Conservation (phyloP, 2,329 filamentous ascomycete species). For the Alternaria ventricosa region DNA sequence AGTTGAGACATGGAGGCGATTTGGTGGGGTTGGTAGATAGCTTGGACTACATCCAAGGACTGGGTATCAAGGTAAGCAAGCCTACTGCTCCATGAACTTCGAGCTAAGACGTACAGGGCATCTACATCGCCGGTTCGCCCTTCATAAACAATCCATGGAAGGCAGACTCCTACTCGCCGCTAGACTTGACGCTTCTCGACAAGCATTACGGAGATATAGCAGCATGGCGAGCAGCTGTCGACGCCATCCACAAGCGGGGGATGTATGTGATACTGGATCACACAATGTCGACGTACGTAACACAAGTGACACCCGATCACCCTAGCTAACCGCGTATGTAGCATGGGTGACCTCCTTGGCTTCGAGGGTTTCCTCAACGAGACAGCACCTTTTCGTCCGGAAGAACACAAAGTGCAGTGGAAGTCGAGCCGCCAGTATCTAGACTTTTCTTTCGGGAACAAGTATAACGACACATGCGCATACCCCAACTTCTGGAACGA, state of each 20-base stretch:
- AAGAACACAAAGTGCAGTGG: background rate
- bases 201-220: constrained; percentile 66
- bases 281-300: constrained; percentile 62
- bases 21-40: background rate
- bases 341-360: background rate
- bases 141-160: constrained; percentile 71
- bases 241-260: constrained; percentile 65
- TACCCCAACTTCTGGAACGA: background rate
- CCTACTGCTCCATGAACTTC: background rate
- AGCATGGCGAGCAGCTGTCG: constrained; percentile 63
- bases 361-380: background rate
- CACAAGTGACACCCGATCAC: background rate
- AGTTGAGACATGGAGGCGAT: constrained; percentile 52
- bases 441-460: background rate
- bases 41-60: background rate
- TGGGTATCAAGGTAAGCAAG: background rate
- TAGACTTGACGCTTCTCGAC: constrained; percentile 69
- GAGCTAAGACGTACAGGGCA: constrained; percentile 64
- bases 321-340: background rate
- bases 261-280: constrained; percentile 74
- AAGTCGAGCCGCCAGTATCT: background rate
- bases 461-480: background rate
- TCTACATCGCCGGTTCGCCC: constrained; percentile 69
- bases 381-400: background rate
- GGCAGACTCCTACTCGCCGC: constrained; percentile 64